Conservation (phyloP, 1,139 yeast genomes). For the Diutina sp. region DNA sequence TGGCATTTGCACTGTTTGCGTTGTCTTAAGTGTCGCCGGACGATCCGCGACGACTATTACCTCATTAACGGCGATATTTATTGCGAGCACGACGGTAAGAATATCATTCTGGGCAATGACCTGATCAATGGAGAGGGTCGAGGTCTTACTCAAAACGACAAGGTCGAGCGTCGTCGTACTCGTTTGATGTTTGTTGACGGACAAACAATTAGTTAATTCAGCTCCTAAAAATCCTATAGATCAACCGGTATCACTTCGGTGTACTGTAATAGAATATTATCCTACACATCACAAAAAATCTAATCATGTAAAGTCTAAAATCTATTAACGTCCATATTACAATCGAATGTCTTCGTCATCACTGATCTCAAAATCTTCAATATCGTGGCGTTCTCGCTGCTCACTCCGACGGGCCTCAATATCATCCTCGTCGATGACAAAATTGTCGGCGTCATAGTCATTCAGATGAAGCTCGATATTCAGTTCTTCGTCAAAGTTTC, state of each 20-base stretch:
- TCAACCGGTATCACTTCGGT: background rate
- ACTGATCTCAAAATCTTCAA: constrained; percentile 1
- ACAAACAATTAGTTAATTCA: background rate
- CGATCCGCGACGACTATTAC: constrained; percentile 43
- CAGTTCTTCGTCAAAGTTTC: constrained; percentile 24
- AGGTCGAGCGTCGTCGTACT: background rate
- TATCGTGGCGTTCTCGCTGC: background rate
- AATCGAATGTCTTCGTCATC: constrained; percentile 1
- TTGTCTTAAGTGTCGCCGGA: constrained; percentile 37
- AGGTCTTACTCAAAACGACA: background rate
- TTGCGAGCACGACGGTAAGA: constrained; percentile 28
- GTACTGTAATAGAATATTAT: background rate
- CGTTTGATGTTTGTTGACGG: constrained; percentile 1
- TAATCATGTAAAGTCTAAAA: background rate
- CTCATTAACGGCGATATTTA: constrained; percentile 35
- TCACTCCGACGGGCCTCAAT: background rate
- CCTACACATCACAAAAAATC: background rate
- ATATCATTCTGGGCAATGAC: background rate
- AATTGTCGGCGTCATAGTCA: constrained; percentile 24
- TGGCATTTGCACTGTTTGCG: constrained; percentile 55
- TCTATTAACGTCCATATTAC: background rate
- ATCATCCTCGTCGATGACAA: constrained; percentile 19
- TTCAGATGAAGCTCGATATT: constrained; percentile 22
- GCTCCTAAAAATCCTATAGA: background rate
- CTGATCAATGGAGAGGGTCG: background rate